These are phyloP conservation scores for Trichoderma parareesei DNA, from an alignment of 495 filamentous ascomycete species.

Conservation along the genomic window DNA sequence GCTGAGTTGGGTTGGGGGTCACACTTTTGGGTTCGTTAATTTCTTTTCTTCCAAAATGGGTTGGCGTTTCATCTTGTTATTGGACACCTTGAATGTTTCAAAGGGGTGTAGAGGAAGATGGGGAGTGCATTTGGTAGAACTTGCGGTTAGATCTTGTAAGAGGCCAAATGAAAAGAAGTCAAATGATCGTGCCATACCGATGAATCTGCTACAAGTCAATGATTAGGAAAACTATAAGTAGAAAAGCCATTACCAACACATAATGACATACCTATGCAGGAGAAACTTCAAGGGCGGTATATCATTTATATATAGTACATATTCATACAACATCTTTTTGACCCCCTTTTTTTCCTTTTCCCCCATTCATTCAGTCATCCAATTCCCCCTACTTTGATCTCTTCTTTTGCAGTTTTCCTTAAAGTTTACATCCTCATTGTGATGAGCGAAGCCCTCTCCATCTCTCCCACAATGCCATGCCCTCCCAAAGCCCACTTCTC, in stretches of 20 bases:
- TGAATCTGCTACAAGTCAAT: neutral
- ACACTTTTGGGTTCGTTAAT: neutral
- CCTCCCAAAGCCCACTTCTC: constrained; percentile 84
- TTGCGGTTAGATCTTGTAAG: constrained; percentile 3
- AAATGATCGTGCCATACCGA: neutral
- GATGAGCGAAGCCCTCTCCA: constrained; percentile 55
- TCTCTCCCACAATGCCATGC: constrained; percentile 75
- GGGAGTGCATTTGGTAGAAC: constrained; percentile 11
- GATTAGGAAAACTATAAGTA: neutral
- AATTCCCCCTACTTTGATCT: too few species aligned
- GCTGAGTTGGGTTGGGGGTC: too few species aligned
- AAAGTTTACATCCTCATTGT: constrained; percentile 30
- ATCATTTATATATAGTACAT: constrained; percentile 9
- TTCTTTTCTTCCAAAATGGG: neutral
- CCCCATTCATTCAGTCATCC: neutral
- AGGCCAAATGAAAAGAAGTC: neutral
- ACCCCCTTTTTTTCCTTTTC: neutral
- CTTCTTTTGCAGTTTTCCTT: neutral
- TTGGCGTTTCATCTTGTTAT: constrained; percentile 2
- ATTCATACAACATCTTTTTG: constrained; percentile 9
- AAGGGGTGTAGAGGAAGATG: neutral
- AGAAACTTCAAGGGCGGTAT: neutral
- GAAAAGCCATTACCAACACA: too few species aligned
- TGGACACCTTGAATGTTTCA: neutral
- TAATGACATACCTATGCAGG: too few species aligned